Evolutionary conservation across 768 basidiomycete genomes (phyloP), one percentile per base, ranked within the genome.

Genomic region (Rhizopogon vulgaris): DNA sequence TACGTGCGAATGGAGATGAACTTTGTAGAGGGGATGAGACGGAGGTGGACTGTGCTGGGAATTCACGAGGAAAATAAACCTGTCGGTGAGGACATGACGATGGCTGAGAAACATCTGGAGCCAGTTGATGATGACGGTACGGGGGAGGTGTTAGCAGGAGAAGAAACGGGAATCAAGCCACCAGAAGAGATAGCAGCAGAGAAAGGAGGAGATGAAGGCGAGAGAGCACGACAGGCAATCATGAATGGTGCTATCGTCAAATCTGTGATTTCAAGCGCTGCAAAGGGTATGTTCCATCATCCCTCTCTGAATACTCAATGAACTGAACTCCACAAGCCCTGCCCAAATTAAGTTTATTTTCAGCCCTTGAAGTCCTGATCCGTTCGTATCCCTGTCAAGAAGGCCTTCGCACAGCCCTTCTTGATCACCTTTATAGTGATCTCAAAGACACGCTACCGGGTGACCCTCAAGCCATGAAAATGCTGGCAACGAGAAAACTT

Each of bases 1-100:
- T 95, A 94, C 63, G 82, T 92, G 56, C 84, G 84, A 63, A 90
- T 96, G 81, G 94, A 97, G 65, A 70, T 94, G 4, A 83, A 84
- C 2, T 95, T 90, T 66, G 73, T 91, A 7, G 92, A 95, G 71
- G 80, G 79, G 12, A 70, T 94, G 43, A 73, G 88, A 37, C 72
- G 88, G 56, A 75, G 93, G 48, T 93, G 90, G 91, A 81, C 75
- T 41, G 73, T 90, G 7, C 73, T 95, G 17, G 93, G 92, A 7
- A 84, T 94, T 48, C 34, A 53, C 24, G 50, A 57, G 18, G 63
- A 71, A 46, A 63, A 56, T 14, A 71, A 57, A 6, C 56, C 54
- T 28, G 51, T 39, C 0, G 54, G 38, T 25, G 54, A 49, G 9
- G 62, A 58, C 18, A 54, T 57, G 38, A 50, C n/a, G 49, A 48